A percentile compares a stretch with the other conserved stretches of the same genome.
Evolutionary conservation across 148 eudicot species (phyloP).

Genomic region (Fagopyrum homotropicum): DNA sequence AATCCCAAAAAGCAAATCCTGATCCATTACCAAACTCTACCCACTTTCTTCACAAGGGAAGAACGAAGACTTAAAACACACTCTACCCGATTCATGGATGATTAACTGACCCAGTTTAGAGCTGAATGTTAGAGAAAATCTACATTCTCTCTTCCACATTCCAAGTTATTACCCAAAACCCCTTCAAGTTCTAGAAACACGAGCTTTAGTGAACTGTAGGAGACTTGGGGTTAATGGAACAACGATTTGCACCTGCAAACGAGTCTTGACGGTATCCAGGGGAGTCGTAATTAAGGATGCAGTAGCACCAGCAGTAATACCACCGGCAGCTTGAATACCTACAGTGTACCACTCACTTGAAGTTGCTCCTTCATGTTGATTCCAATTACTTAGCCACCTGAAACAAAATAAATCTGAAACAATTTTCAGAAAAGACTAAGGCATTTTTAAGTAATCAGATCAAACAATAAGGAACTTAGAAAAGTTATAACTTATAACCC

Average conservation of each 20-base stretch:
- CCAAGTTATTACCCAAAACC: not conserved
- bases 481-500: not conserved
- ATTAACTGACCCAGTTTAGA: not conserved
- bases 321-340: conserved; percentile 89
- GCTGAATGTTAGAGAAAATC: not conserved
- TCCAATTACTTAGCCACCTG: conserved; percentile 23
- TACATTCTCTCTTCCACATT: not conserved
- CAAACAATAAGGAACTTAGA: not conserved
- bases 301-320: conserved; percentile 82
- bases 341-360: conserved; percentile 55
- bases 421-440: not conserved
- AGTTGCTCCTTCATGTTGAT: conserved; percentile 31
- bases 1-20: not conserved
- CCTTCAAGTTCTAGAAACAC: not conserved
- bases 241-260: conserved; percentile 57
- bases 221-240: not conserved
- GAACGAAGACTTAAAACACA: not conserved
- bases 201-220: not conserved
- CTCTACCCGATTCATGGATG: not conserved
- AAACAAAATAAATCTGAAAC: conserved; percentile 4
- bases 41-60: not conserved
- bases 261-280: conserved; percentile 90
- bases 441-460: not conserved
- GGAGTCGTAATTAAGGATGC: conserved; percentile 96
- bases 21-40: conserved; percentile 3